Evolutionary conservation across 2,329 filamentous ascomycete genomes (phyloP), one percentile per base, ranked within the genome.

Genomic region (Pseudogymnoascus sp.): DNA sequence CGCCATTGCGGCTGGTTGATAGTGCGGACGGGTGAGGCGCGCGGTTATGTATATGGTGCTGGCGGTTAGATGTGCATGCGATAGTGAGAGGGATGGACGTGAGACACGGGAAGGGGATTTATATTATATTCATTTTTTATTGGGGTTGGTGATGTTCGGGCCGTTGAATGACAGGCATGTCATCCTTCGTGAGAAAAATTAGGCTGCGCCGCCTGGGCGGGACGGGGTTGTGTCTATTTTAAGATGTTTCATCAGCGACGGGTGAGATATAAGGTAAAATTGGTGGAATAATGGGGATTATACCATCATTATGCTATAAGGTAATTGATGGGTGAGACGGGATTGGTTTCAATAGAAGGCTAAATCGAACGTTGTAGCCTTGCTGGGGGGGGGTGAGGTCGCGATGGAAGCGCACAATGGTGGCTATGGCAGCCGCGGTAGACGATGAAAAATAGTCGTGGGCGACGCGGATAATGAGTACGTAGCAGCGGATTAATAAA

Each of bases 21-120:
- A 63, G 0, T 78, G 76, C 2, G 70, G 65, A 21, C 21, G 0
- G 75, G 76, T 10, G 77, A 77, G 36, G 71, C 74, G 17, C 78
- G 73, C 75, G 11, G 76, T 75, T 64, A 77, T 77, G 33, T 60
- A n/a, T 36, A 9, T 37, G 36, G 24, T 33, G 24, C 26, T 15
- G 39, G 39, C 44, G 26, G 24, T 50, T 50, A 15, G 9, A 31
- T 50, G 44, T 15, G 44, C 44, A 29, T 50, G 44, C 8, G 13
- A 31, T n/a, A 50, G 31, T 13, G 8, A 59, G 21, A 36, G 3
- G 10, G 15, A 11, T n/a, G 60, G 10, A 26, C 8, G 8, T n/a
- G 17, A 17, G 29, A 6, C 37, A 9, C 21, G 37, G 35, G n/a
- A 17, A 40, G 58, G 58, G 58, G 29, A 13, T 40, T 59, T 59